phyloP scores from a whole-genome alignment of 1,284 basidiomycete genomes.

The Inonotus hispidus region DNA sequence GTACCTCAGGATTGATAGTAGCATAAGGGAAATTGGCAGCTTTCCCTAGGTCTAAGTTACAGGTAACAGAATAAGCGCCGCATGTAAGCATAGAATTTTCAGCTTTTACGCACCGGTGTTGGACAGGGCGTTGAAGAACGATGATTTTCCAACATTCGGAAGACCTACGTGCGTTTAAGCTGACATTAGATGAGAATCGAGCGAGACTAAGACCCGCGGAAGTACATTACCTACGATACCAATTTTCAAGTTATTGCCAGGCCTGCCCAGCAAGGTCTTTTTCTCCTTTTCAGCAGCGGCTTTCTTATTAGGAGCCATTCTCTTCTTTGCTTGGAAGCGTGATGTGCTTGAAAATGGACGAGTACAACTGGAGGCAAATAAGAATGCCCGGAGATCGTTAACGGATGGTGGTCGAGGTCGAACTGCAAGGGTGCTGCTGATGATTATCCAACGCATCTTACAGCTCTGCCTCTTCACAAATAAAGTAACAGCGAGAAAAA shows the following conservation, averaged over 20 bases:
- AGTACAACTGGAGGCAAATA: conserved; percentile 15
- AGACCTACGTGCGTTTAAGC: conserved; percentile 47
- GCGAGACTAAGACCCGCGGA: conserved; percentile 18
- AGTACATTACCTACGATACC: conserved; percentile 86
- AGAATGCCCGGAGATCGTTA: conserved; percentile 18
- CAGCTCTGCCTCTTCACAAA: background rate
- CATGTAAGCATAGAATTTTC: conserved; percentile 17
- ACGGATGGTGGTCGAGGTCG: conserved; percentile 14
- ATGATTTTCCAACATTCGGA: conserved; percentile 93
- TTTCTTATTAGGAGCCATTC: conserved; percentile 78
- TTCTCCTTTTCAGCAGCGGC: conserved; percentile 73
- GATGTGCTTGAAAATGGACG: conserved; percentile 21
- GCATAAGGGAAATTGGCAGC: conserved; percentile 99
- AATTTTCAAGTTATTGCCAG: conserved; percentile 91
- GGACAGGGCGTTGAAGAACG: conserved; percentile 93
- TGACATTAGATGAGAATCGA: conserved; percentile 21
- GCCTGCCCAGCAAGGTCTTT: conserved; percentile 82
- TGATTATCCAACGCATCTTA: background rate
- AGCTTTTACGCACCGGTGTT: conserved; percentile 60
- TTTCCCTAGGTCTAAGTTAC: conserved; percentile 80
- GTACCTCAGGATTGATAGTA: conserved; percentile 82
- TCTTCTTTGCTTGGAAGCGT: conserved; percentile 31
- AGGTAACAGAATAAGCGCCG: background rate
- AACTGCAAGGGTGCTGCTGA: background rate
- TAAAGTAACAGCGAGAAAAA: background rate